Conservation (phyloP, 805 yeast genomes). For the Pichia scutulata region DNA sequence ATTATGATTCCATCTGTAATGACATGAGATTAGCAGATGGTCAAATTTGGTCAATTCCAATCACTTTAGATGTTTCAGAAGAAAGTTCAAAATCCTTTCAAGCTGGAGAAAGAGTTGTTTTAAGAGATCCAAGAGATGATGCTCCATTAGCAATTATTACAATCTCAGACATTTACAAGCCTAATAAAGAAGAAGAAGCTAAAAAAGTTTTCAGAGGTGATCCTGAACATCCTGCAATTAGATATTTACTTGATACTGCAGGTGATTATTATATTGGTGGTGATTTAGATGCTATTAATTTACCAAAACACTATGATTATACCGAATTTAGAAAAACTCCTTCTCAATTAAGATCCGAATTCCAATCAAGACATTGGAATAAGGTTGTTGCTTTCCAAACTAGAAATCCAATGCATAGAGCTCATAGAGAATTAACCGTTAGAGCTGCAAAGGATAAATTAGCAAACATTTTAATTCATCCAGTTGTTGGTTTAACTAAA, state of each 20-base stretch:
- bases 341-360: constrained; percentile 80
- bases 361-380: constrained; percentile 73
- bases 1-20: constrained; percentile 60
- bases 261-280: constrained; percentile 90
- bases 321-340: constrained; percentile 85
- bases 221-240: constrained; percentile 91
- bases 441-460: constrained; percentile 93
- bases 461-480: constrained; percentile 85
- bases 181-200: constrained; percentile 77
- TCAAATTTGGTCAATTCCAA: constrained; percentile 85
- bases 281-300: constrained; percentile 68
- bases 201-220: constrained; percentile 88
- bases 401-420: constrained; percentile 98
- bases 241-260: constrained; percentile 61
- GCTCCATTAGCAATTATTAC: constrained; percentile 75
- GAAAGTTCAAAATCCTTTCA: constrained; percentile 38
- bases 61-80: constrained; percentile 69
- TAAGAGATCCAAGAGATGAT: constrained; percentile 78
- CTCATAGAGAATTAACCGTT: constrained; percentile 92
- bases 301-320: constrained; percentile 88
- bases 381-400: constrained; percentile 95
- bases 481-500: constrained; percentile 93
- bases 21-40: constrained; percentile 69
- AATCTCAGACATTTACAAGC: constrained; percentile 69
- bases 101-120: constrained; percentile 56